phyloP scores from a whole-genome alignment of 257 asterid genomes.

The Primulina huaijiensis region DNA sequence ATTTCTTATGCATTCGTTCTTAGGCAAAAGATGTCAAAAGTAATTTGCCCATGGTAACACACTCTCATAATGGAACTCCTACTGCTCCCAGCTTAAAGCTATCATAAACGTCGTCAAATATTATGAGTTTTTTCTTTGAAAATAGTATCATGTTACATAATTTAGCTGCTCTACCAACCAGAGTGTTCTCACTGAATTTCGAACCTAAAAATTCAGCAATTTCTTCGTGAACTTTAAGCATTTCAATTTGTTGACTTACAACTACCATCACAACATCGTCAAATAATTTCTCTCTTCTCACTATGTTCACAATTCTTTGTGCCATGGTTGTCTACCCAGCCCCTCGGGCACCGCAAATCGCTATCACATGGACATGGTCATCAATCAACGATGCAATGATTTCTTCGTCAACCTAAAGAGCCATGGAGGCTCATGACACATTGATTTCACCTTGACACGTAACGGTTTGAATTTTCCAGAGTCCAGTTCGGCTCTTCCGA shows the following conservation, averaged over 20 bases:
- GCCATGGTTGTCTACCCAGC: slow-evolving; percentile 7
- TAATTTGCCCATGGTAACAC: too few relatives aligned
- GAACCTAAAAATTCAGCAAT: slow-evolving; percentile 24
- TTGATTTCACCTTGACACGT: too few relatives aligned
- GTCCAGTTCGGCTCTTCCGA: too few relatives aligned
- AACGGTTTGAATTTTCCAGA: too few relatives aligned
- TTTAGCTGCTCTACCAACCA: background rate
- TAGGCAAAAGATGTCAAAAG: too few relatives aligned
- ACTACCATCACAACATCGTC: slow-evolving; percentile 23
- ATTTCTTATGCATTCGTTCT: too few relatives aligned
- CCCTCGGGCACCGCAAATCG: background rate
- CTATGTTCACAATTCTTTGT: slow-evolving; percentile 5
- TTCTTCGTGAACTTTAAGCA: slow-evolving; percentile 17
- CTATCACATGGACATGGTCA: background rate
- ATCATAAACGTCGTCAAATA: slow-evolving; percentile 19
- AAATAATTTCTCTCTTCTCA: slow-evolving; percentile 19
- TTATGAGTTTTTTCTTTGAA: background rate
- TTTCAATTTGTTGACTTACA: slow-evolving; percentile 16
- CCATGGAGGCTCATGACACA: too few relatives aligned
- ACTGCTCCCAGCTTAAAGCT: slow-evolving; percentile 11
- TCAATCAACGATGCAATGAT: background rate
- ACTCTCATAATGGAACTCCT: slow-evolving; percentile 7
- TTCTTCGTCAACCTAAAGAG: background rate
- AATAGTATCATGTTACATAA: slow-evolving; percentile 5
- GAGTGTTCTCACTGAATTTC: slow-evolving; percentile 3